Conservation (phyloP, 2,329 filamentous ascomycete genomes). For the Trichoderma gracile region DNA sequence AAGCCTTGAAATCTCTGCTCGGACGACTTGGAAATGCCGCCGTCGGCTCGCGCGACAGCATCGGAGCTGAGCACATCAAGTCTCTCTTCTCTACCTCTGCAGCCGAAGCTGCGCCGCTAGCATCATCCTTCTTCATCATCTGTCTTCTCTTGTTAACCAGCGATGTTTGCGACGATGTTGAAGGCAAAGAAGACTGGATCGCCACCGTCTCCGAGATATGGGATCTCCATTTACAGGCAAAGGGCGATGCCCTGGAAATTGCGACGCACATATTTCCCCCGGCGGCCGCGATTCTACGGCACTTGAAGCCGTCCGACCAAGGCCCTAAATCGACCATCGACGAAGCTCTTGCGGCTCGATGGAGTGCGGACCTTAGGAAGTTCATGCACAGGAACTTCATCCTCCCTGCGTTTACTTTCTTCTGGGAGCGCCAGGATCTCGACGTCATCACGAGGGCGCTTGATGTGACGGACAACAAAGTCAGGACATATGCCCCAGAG, state of each 20-base stretch:
- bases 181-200: slow-evolving; percentile 51
- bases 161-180: slow-evolving; percentile 36
- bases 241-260: slow-evolving; percentile 50
- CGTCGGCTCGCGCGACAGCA: slow-evolving; percentile 46
- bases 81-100: slow-evolving; percentile 56
- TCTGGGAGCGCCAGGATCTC: slow-evolving; percentile 46
- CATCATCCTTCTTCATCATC: slow-evolving; percentile 48
- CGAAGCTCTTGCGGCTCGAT: slow-evolving; percentile 37
- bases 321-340: slow-evolving; percentile 23
- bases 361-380: slow-evolving; percentile 49
- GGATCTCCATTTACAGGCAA: slow-evolving; percentile 55
- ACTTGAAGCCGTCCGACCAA: slow-evolving; percentile 39
- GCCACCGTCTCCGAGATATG: slow-evolving; percentile 49
- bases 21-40: slow-evolving; percentile 44
- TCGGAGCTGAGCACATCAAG: slow-evolving; percentile 60
- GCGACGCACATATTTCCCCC: slow-evolving; percentile 49
- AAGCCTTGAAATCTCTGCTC: slow-evolving; percentile 49
- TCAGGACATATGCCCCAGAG: slow-evolving; percentile 44
- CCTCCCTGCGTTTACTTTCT: slow-evolving; percentile 52
- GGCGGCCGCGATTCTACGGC: slow-evolving; percentile 42
- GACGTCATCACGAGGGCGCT: slow-evolving; percentile 46
- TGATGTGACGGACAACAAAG: slow-evolving; percentile 39
- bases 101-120: slow-evolving; percentile 48
- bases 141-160: slow-evolving; percentile 45
- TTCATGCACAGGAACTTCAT: slow-evolving; percentile 55